phyloP scores from a whole-genome alignment of 176 grass and related monocot species.

The Secale cereale region DNA sequence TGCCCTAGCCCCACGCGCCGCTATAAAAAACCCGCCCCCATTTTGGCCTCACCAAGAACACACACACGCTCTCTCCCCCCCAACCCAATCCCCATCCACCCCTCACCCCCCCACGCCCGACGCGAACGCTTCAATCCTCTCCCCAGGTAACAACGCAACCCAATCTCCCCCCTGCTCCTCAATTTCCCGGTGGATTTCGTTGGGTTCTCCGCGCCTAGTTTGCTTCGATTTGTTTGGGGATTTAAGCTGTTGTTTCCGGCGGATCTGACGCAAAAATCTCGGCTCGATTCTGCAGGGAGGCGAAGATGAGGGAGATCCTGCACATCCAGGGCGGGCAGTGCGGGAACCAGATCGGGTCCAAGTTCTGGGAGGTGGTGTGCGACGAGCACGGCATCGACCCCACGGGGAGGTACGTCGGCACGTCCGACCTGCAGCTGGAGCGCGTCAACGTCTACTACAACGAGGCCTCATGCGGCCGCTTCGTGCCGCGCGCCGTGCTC shows the following conservation, averaged over 20 bases:
- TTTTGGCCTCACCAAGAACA: background rate
- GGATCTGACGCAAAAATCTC: background rate
- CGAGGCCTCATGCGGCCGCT: conserved; percentile 69
- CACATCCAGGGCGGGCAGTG: conserved; percentile 85
- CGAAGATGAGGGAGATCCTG: conserved; percentile 89
- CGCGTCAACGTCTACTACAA: conserved; percentile 92
- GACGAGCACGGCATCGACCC: conserved; percentile 86
- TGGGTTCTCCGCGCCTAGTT: background rate
- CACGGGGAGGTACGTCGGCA: conserved; percentile 59
- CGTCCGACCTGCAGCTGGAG: conserved; percentile 68
- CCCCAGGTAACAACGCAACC: conserved; percentile 1
- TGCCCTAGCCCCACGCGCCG: conserved; percentile 27
- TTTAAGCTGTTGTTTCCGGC: background rate
- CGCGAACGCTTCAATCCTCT: background rate
- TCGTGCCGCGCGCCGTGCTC: conserved; percentile 79
- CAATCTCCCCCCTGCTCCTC: too few species aligned
- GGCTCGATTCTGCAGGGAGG: background rate
- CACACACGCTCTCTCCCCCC: background rate
- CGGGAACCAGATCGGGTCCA: conserved; percentile 83
- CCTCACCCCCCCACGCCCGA: background rate
- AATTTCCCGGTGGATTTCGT: background rate
- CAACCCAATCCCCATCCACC: background rate
- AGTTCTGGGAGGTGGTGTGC: conserved; percentile 94
- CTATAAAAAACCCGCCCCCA: conserved; percentile 15
- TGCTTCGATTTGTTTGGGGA: background rate